Base-by-base conservation (phyloP, 768 basidiomycete species). In the Trametes coccinea region DNA sequence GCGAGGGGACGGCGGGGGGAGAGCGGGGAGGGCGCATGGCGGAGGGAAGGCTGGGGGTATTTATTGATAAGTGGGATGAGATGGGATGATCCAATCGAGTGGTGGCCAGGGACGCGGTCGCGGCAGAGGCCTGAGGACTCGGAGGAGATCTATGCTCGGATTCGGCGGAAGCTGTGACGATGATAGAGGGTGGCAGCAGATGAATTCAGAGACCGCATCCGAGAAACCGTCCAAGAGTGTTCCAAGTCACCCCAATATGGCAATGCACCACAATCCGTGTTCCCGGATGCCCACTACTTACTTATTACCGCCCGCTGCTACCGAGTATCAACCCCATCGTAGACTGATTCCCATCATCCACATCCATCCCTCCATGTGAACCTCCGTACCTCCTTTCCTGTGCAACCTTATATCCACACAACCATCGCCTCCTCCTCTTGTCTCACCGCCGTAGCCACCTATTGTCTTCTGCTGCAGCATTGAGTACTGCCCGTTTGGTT, bases 191-290 rank as follows among this genome's bases (percentile, higher is more conserved):
- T 22, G 22, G 22, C 22, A 22, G 22, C 22, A 22, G 56, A 59
- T 59, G 53, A 27, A 53, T 53, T 59, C 56, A 63, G 62, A 64
- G 62, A n/a, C 59, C 62, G 62, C 58, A 56, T 43, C 45, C 62
- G 62, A 60, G 62, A 60, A 59, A 34, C 53, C 48, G 50, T 56
- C 62, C 58, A 60, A 53, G 62, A 63, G 41, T 41, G 58, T 60
- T 64, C 62, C 58, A 59, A 64, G 58, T 56, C 49, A 27, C 17
- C 53, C 58, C 17, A 44, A 56, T 59, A 29, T 22, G 62, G 59
- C 27, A 53, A 27, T 1, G 31, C 27, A 55, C 62, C 62, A 59
- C 62, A 59, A 55, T 22, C 22, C 22, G 22, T 22, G 22, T 22
- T 22, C 37, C 58, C 40, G 62, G 57, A 49, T 51, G 40, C 62